These are phyloP conservation scores for Scopulariopsis brevicaulis DNA, from an alignment of 2,329 filamentous ascomycete genomes.

Conservation along the genomic window DNA sequence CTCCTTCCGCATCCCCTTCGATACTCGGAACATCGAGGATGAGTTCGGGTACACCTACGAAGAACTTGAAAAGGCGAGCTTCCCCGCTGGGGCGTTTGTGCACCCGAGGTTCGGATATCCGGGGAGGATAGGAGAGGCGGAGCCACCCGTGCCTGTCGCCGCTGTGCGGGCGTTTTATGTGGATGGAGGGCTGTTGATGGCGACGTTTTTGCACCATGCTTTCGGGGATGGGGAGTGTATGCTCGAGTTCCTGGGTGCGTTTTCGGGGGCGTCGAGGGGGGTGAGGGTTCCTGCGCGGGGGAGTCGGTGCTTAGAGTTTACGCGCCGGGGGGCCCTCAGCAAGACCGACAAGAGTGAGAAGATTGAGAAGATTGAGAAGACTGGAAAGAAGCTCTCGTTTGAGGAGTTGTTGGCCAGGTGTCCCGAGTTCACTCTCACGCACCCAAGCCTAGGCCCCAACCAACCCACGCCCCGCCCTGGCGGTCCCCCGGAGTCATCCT, in stretches of 20 bases:
- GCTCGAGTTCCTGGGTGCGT: slow-evolving; percentile 23
- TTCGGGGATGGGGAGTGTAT: slow-evolving; percentile 28
- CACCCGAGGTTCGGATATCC: slow-evolving; percentile 11
- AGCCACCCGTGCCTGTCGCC: slow-evolving; percentile 20
- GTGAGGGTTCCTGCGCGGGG: slow-evolving; percentile 11
- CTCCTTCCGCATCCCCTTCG: slow-evolving; percentile 11
- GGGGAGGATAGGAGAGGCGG: slow-evolving; percentile 1
- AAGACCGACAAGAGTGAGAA: background rate
- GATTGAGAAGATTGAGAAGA: too few species aligned
- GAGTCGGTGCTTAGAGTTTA: slow-evolving; percentile 12
- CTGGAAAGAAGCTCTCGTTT: slow-evolving; percentile 8
- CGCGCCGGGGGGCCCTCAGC: background rate
- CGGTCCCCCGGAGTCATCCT: slow-evolving; percentile 15
- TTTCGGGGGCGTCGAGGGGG: slow-evolving; percentile 15
- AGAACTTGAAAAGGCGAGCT: slow-evolving; percentile 14
- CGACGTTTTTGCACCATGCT: slow-evolving; percentile 27
- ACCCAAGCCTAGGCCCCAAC: slow-evolving; percentile 20
- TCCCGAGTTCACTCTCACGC: slow-evolving; percentile 24
- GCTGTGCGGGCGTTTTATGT: slow-evolving; percentile 25
- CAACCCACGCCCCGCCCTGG: slow-evolving; percentile 16
- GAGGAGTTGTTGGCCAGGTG: slow-evolving; percentile 17
- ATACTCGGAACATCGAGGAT: slow-evolving; percentile 8
- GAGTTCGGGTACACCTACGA: slow-evolving; percentile 14
- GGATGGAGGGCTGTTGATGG: slow-evolving; percentile 25
- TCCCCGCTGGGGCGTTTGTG: slow-evolving; percentile 18